Evolutionary conservation across 352 stramenopile genomes (phyloP), one percentile per base, ranked within the genome.

Genomic region (Phytopythium oedochilum): DNA sequence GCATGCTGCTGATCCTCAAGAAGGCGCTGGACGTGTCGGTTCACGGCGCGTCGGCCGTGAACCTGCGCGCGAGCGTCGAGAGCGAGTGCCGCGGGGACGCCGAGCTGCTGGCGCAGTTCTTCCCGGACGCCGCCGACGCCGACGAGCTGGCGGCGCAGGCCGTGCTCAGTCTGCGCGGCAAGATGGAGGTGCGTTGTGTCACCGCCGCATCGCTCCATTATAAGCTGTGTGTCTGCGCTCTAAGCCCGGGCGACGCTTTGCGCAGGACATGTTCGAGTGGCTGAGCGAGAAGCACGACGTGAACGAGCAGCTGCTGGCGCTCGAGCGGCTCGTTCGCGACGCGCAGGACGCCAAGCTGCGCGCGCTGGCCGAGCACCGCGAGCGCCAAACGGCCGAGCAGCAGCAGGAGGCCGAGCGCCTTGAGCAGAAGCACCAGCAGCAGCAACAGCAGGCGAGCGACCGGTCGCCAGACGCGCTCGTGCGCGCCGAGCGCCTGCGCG

Each of bases 21-120:
- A 89, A 87, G 61, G 78, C 78, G 43, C 64, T 89, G 44, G 72
- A 87, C 40, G 71, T 84, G 25, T 82, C 75, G 22, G 66, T 87
- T 23, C 74, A 80, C 42, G 53, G 57, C 23, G 75, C 75, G 14
- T 79, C 72, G 20, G 52, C 70, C 26, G 68, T 77, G 29, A 65
- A 80, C 40, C 47, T 89, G n/a, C 70, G 68, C 17, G 64, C 60
- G 52, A 75, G 68, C 55, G 67, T 87, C 29, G 73, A 87, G 61
- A 68, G 57, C 29, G 73, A 80, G 34, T 87, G 74, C 53, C 53
- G 59, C 32, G 72, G 66, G 6, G 71, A 86, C 31, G 67, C 73
- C 25, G 75, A 81, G 44, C 61, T 89, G 20, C 46, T 87, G 43
- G 59, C 63, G 29, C 69, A 71, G 22, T 78, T 86, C 51, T 86